Conservation (phyloP, 2,329 filamentous ascomycete genomes). For the Ceratocystis harringtonii region DNA sequence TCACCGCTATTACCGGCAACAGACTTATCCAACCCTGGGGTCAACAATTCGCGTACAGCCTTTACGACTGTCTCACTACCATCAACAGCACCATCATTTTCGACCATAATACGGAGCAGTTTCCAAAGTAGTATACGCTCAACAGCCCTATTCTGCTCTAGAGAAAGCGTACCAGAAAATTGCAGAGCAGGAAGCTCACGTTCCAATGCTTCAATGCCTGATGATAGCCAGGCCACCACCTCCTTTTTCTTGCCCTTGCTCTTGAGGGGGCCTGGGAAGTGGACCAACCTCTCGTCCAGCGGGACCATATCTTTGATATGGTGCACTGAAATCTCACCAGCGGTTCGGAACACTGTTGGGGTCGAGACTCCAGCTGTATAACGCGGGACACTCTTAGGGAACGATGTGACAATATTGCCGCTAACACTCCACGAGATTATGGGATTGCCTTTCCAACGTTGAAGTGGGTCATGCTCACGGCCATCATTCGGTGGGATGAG, state of each 20-base stretch:
- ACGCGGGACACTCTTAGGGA: conserved; percentile 76
- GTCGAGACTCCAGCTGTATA: conserved; percentile 59
- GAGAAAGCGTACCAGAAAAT: conserved; percentile 36
- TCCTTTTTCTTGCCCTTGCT: conserved; percentile 95
- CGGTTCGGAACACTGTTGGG: conserved; percentile 66
- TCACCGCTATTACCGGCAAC: not conserved
- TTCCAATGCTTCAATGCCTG: conserved; percentile 62
- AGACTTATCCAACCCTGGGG: conserved; percentile 31
- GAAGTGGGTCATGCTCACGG: conserved; percentile 57
- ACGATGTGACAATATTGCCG: conserved; percentile 66
- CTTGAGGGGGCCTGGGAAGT: conserved; percentile 81
- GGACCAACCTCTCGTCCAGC: conserved; percentile 54
- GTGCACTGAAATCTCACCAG: conserved; percentile 68
- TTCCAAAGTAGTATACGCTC: conserved; percentile 83
- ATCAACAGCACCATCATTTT: conserved; percentile 72
- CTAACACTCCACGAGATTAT: conserved; percentile 81
- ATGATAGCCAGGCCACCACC: conserved; percentile 60
- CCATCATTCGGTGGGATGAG: conserved; percentile 50
- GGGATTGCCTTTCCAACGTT: conserved; percentile 82
- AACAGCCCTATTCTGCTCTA: conserved; percentile 53
- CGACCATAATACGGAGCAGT: conserved; percentile 63
- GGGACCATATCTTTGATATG: conserved; percentile 60
- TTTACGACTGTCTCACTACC: conserved; percentile 56
- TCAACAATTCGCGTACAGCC: conserved; percentile 59
- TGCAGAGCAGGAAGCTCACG: conserved; percentile 36